Percentiles rank a stretch among this genome's conserved stretches.
Conservation (phyloP, 345 rosid genomes). For the Kandelia obovata region DNA sequence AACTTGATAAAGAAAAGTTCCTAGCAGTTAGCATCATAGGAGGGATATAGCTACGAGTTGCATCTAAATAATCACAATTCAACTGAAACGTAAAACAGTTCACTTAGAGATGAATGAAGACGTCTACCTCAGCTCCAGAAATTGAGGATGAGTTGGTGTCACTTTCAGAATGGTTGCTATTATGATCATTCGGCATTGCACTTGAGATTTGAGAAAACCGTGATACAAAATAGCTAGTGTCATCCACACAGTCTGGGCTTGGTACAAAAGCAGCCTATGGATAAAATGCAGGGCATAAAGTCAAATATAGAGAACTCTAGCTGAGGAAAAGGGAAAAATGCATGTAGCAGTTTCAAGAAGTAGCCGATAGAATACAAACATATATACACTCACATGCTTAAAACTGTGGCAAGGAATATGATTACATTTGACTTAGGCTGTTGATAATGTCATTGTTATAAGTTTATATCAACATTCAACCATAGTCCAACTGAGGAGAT, state of each 20-base stretch:
- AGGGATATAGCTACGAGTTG: too few relatives aligned
- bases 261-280: constrained; percentile 78
- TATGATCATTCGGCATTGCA: constrained; percentile 36
- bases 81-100: not conserved
- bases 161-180: constrained; percentile 36
- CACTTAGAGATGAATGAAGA: not conserved
- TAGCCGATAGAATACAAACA: too few relatives aligned
- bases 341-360: not conserved
- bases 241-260: constrained; percentile 53
- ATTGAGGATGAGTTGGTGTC: constrained; percentile 35
- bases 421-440: too few relatives aligned
- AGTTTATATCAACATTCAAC: not conserved
- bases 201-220: constrained; percentile 44
- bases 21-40: too few relatives aligned
- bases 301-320: too few relatives aligned
- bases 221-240: constrained; percentile 76
- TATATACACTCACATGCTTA: too few relatives aligned
- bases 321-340: not conserved
- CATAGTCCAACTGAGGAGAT: not conserved
- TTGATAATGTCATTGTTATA: too few relatives aligned
- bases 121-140: constrained; percentile 55
- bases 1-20: too few relatives aligned
- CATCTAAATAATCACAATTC: not conserved
- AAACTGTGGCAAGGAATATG: too few relatives aligned
- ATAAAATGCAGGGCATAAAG: not conserved